phyloP scores from a whole-genome alignment of 352 stramenopile genomes.

The Phytophthora litchii region DNA sequence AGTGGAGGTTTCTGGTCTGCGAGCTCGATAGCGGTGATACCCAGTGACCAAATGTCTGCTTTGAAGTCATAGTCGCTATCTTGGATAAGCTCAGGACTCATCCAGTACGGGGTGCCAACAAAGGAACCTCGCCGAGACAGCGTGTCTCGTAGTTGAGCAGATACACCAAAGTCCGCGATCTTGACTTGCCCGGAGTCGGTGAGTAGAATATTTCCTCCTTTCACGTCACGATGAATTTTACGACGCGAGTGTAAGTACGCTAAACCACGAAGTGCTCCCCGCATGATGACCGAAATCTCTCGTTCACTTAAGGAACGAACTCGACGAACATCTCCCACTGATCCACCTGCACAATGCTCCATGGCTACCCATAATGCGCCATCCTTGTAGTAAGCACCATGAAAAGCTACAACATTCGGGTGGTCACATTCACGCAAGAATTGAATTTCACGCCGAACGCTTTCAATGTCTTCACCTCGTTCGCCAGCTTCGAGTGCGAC shows the following conservation, averaged over 20 bases:
- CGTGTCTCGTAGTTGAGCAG: conserved; percentile 60
- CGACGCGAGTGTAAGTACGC: conserved; percentile 85
- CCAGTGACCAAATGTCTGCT: conserved; percentile 91
- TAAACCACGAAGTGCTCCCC: conserved; percentile 77
- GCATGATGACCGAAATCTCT: conserved; percentile 82
- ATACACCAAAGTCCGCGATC: conserved; percentile 93
- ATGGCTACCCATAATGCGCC: conserved; percentile 89
- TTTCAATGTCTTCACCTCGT: conserved; percentile 71
- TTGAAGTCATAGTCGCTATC: conserved; percentile 92
- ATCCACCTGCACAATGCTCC: conserved; percentile 89
- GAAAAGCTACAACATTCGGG: conserved; percentile 80
- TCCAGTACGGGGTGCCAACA: conserved; percentile 95
- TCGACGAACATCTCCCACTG: conserved; percentile 73
- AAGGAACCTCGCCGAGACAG: conserved; percentile 73
- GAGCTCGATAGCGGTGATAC: conserved; percentile 92
- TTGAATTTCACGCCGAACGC: conserved; percentile 72
- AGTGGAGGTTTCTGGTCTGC: conserved; percentile 91
- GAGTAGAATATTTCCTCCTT: conserved; percentile 95
- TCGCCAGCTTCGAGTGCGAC: conserved; percentile 66
- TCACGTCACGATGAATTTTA: conserved; percentile 94
- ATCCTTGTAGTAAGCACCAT: conserved; percentile 83
- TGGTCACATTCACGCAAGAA: conserved; percentile 79
- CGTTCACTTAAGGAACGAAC: conserved; percentile 55
- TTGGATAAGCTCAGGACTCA: conserved; percentile 94
- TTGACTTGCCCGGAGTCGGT: conserved; percentile 93